Evolutionary conservation across 768 basidiomycete genomes (phyloP), one percentile per base, ranked within the genome.

Genomic region (Serendipita sp.): DNA sequence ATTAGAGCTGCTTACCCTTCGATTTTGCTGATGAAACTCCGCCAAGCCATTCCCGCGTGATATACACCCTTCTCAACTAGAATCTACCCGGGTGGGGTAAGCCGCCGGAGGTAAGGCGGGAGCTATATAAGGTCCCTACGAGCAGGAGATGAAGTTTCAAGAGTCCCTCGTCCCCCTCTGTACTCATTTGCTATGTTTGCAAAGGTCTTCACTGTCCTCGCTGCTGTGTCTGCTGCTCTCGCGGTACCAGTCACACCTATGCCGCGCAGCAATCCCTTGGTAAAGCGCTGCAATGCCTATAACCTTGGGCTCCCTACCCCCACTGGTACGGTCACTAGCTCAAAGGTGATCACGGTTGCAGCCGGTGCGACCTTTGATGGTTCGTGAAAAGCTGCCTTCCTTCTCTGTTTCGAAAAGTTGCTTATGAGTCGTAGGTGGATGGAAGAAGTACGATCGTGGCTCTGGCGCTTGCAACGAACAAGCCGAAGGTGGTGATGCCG

Each of bases 381-480:
- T 56, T 13, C 15, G n/a, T 56, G 53, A 34, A 11, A 56, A n/a
- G 24, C 24, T 24, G 24, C 24, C 24, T 24, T 56, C 53, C 15
- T 34, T 0, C 53, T 15, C 30, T 13, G 11, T 15, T 34, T n/a
- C 15, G 13, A 34, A 11, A 28, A 11, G 1, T 2, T 56, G n/a
- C 53, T 13, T 1, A 15, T 13, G 32, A 13, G 11, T 18, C 45
- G 18, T 46, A 46, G 45, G 45, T 46, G 45, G 45, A 13, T 13
- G 18, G 13, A 46, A 46, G 45, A 13, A 18, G 11, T 56, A 34
- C 32, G 76, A 77, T 65, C 73, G 77, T 34, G 77, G 76, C 15
- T 72, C 75, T 63, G 77, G 77, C 18, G 73, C 73, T 48, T 78
- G 77, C 66, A 69, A 66, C 24, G 24, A 24, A 24, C 24, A 24